Conservation (phyloP, 1,284 basidiomycete species). For the Bjerkandera adusta region DNA sequence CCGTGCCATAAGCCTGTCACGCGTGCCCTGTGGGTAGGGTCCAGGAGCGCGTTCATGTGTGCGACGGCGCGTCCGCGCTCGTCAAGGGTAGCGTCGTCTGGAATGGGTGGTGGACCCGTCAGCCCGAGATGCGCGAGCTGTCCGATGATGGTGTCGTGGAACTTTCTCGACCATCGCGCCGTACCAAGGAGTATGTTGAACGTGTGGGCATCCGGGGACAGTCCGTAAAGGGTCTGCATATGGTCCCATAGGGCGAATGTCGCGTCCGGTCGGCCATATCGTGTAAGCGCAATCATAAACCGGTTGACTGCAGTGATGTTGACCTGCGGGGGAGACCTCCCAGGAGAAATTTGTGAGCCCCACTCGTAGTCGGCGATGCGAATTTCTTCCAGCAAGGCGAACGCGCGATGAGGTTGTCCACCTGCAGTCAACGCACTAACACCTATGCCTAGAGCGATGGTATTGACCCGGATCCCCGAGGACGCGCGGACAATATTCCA, state of each 20-base stretch:
- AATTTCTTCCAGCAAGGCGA: constrained; percentile 43
- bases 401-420: constrained; percentile 44
- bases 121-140: constrained; percentile 34
- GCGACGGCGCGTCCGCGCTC: constrained; percentile 16
- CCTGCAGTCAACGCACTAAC: constrained; percentile 46
- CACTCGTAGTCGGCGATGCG: constrained; percentile 27
- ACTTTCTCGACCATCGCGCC: constrained; percentile 47
- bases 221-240: constrained; percentile 50
- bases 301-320: constrained; percentile 9
- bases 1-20: constrained; percentile 44
- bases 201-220: constrained; percentile 50
- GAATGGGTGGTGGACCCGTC: neutral
- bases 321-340: neutral
- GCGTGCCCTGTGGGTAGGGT: constrained; percentile 15
- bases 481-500: constrained; percentile 43
- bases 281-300: constrained; percentile 48
- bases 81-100: neutral
- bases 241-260: constrained; percentile 64
- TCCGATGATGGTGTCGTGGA: constrained; percentile 49
- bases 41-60: constrained; percentile 28
- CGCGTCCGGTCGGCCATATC: constrained; percentile 51
- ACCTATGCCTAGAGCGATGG: constrained; percentile 46
- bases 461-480: constrained; percentile 39
- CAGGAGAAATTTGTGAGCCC: neutral
- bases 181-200: constrained; percentile 60